phyloP scores from a whole-genome alignment of 768 basidiomycete genomes.

The Trametes coccinea region DNA sequence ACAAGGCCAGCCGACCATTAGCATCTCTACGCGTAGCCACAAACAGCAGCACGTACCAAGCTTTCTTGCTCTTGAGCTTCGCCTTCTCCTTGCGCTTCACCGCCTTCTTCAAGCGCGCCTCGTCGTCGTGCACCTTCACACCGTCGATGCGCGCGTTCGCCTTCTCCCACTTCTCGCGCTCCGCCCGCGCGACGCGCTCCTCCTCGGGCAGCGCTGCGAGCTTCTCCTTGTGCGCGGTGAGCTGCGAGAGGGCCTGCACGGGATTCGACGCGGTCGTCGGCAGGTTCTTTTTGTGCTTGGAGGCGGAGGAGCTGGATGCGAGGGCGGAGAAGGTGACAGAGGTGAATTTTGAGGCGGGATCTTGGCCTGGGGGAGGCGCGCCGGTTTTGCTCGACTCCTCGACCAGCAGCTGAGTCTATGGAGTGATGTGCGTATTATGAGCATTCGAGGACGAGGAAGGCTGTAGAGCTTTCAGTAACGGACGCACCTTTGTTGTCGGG shows the following conservation, averaged over 20 bases:
- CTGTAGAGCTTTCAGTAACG: not conserved
- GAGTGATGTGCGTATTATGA: not conserved
- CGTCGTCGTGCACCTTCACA: conserved; percentile 89
- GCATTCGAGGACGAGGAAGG: not conserved
- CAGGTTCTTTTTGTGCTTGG: conserved; percentile 53
- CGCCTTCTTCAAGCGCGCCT: conserved; percentile 84
- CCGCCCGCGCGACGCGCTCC: conserved; percentile 76
- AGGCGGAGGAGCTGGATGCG: conserved; percentile 48
- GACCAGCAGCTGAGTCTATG: conserved; percentile 72
- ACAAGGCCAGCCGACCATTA: conserved; percentile 13
- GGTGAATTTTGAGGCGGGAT: conserved; percentile 46
- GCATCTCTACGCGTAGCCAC: not conserved
- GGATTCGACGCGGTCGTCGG: conserved; percentile 80
- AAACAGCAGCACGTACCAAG: conserved; percentile 61
- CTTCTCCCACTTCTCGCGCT: conserved; percentile 87
- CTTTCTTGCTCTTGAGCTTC: conserved; percentile 79
- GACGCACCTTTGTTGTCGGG: conserved; percentile 54
- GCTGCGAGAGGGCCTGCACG: conserved; percentile 78
- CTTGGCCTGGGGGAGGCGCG: conserved; percentile 30
- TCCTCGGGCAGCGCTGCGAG: conserved; percentile 78
- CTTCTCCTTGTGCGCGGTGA: conserved; percentile 75
- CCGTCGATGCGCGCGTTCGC: conserved; percentile 87
- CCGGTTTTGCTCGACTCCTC: conserved; percentile 45
- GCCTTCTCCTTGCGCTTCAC: conserved; percentile 90
- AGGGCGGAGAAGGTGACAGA: conserved; percentile 71